phyloP scores from a whole-genome alignment of 768 basidiomycete genomes.

The Suillus ampliporus region DNA sequence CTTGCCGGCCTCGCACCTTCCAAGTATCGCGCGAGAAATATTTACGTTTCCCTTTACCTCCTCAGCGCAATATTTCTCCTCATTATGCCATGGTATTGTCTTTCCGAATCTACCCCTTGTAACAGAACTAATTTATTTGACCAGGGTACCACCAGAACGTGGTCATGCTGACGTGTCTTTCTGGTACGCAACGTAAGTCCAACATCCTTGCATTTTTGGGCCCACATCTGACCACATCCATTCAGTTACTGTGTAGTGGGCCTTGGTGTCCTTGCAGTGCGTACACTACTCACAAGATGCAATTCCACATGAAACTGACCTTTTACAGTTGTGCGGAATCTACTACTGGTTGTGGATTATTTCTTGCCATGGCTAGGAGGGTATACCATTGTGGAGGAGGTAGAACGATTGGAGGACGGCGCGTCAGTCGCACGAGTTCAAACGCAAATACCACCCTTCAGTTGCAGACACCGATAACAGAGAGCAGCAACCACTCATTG shows the following conservation, averaged over 20 bases:
- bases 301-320: not conserved
- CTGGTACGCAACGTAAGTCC: slow-evolving; percentile 32
- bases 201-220: not conserved
- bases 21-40: slow-evolving; percentile 25
- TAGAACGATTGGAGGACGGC: slow-evolving; percentile 46
- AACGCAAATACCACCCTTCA: slow-evolving; percentile 21
- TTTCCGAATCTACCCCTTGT: not conserved
- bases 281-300: slow-evolving; percentile 12
- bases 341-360: slow-evolving; percentile 49
- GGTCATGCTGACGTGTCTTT: slow-evolving; percentile 38
- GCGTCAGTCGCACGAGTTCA: slow-evolving; percentile 40
- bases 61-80: slow-evolving; percentile 33
- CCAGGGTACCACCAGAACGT: slow-evolving; percentile 31
- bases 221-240: not conserved
- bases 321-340: slow-evolving; percentile 24
- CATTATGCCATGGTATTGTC: slow-evolving; percentile 39
- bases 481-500: not conserved
- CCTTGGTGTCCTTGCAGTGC: slow-evolving; percentile 29
- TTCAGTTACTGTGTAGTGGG: slow-evolving; percentile 35
- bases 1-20: slow-evolving; percentile 25
- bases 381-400: slow-evolving; percentile 53
- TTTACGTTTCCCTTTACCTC: slow-evolving; percentile 30
- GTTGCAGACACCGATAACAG: not conserved
- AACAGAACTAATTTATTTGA: slow-evolving; percentile 10
- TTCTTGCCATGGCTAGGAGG: slow-evolving; percentile 48